Conservation (phyloP, 345 rosid species). For the Carallia pectinifolia region DNA sequence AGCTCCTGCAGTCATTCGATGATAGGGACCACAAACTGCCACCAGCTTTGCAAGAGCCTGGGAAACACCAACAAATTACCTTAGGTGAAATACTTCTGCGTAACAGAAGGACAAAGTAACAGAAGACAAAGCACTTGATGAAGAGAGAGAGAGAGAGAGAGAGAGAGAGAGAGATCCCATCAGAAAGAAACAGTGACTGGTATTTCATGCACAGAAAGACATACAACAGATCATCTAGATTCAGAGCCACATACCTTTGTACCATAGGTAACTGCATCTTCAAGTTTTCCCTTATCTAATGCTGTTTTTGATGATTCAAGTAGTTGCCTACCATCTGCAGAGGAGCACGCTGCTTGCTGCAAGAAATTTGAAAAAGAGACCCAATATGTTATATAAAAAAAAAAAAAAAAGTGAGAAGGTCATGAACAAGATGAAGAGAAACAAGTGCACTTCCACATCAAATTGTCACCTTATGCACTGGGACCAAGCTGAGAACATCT, state of each 20-base stretch:
- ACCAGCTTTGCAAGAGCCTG: slow-evolving; percentile 98
- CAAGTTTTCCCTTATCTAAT: slow-evolving; percentile 97
- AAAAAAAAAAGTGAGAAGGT: slow-evolving; percentile 10
- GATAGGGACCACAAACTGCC: slow-evolving; percentile 97
- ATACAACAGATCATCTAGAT: slow-evolving; percentile 9
- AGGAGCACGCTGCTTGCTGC: slow-evolving; percentile 99
- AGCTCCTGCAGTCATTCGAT: slow-evolving; percentile 99
- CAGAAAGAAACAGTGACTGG: slow-evolving; percentile 2
- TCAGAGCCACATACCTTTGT: slow-evolving; percentile 58
- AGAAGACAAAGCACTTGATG: slow-evolving; percentile 5
- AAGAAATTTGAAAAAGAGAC: slow-evolving; percentile 28
- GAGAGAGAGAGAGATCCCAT: not conserved
- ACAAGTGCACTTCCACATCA: not conserved
- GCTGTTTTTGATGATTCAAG: slow-evolving; percentile 98
- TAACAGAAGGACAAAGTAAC: not conserved
- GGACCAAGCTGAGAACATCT: slow-evolving; percentile 88
- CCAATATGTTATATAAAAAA: slow-evolving; percentile 2
- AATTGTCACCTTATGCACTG: slow-evolving; percentile 82
- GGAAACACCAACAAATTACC: slow-evolving; percentile 20
- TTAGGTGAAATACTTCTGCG: slow-evolving; percentile 9
- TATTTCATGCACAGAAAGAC: slow-evolving; percentile 13
- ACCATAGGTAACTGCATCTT: slow-evolving; percentile 96
- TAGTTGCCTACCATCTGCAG: slow-evolving; percentile 99
- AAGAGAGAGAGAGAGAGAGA: not conserved
- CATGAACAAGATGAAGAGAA: slow-evolving; percentile 14